Conservation (phyloP, 192 early-diverging fungal genomes). For the Umbelopsis isabellina region DNA sequence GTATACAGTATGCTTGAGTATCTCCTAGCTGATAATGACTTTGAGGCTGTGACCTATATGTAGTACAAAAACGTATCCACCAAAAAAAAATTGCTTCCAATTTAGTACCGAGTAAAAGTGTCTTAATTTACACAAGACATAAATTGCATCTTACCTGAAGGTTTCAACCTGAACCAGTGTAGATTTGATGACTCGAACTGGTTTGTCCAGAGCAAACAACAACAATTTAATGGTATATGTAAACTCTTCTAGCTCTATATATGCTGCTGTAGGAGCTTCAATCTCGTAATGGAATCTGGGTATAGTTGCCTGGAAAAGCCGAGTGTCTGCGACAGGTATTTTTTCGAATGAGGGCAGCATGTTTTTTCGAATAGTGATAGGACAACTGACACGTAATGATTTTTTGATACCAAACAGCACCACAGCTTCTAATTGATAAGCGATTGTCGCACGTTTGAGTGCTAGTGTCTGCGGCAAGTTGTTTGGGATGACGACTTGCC, state of each 20-base stretch:
- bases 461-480: conserved; percentile 25
- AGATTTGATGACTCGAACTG: conserved; percentile 33
- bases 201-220: conserved; percentile 32
- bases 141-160: conserved; percentile 29
- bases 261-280: conserved; percentile 30
- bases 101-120: not conserved
- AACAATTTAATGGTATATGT: conserved; percentile 30
- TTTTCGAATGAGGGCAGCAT: conserved; percentile 29
- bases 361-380: conserved; percentile 26
- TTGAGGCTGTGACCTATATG: conserved; percentile 10
- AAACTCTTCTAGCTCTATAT: conserved; percentile 28
- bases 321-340: conserved; percentile 31
- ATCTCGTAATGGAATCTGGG: conserved; percentile 45
- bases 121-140: not conserved
- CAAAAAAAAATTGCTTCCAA: conserved; percentile 14
- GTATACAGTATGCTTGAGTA: not conserved
- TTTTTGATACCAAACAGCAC: conserved; percentile 29
- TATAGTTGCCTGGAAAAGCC: conserved; percentile 28
- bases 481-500: conserved; percentile 37
- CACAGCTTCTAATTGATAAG: conserved; percentile 25
- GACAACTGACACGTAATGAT: conserved; percentile 31
- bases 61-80: not conserved
- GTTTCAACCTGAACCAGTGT: conserved; percentile 35
- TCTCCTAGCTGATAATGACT: conserved; percentile 1
- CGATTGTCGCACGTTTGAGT: conserved; percentile 27